phyloP scores from a whole-genome alignment of 352 stramenopile genomes.

The Phytophthora sansomeana region DNA sequence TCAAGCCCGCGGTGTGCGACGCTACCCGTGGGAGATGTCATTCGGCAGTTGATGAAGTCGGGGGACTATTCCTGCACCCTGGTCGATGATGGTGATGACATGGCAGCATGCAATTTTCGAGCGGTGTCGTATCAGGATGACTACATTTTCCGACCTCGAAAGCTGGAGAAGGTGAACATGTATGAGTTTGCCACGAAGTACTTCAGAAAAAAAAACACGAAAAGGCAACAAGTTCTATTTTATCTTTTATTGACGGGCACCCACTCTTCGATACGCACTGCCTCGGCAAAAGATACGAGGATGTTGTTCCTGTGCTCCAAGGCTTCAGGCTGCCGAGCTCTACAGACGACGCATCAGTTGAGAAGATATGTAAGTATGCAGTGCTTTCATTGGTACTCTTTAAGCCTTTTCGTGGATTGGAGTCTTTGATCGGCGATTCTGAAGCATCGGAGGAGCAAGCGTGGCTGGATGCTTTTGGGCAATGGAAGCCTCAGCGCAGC shows the following conservation, averaged over 20 bases:
- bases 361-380: not conserved
- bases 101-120: not conserved
- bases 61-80: not conserved
- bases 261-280: no score
- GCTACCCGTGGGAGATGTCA: not conserved
- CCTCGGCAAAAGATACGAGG: no score
- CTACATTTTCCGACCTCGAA: not conserved
- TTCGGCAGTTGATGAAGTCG: not conserved
- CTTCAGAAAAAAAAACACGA: not conserved
- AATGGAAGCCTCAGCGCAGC: not conserved
- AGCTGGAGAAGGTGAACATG: not conserved
- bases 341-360: no score
- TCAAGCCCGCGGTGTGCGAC: no score
- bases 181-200: not conserved
- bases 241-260: no score
- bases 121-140: no score
- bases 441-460: not conserved
- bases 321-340: not conserved
- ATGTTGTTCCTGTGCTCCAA: not conserved
- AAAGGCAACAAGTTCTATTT: not conserved
- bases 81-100: not conserved
- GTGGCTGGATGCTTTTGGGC: not conserved
- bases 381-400: constrained; percentile 3
- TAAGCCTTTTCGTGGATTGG: not conserved
- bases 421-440: no score